Evolutionary conservation across 441 rosid genomes (phyloP).

Genomic region (Syzygium malaccense): DNA sequence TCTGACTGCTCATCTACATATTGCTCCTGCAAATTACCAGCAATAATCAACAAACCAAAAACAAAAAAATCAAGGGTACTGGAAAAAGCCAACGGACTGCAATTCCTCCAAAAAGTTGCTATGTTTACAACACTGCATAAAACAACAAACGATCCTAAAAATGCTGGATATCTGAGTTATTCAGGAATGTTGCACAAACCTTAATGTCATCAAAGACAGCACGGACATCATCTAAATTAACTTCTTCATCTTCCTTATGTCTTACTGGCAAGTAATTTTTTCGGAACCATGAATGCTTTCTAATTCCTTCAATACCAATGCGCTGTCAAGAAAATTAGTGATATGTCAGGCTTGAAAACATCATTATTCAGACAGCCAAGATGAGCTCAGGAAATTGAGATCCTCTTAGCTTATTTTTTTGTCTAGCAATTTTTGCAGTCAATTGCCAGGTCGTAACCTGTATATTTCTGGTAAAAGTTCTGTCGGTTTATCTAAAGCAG

Average conservation of each 20-base stretch:
- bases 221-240: slow-evolving; percentile 63
- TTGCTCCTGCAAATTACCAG: slow-evolving; percentile 47
- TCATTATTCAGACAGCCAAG: neutral
- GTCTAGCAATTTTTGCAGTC: neutral
- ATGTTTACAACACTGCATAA: neutral
- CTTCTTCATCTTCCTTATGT: slow-evolving; percentile 46
- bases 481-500: neutral
- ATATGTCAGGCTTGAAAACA: slow-evolving; percentile 4
- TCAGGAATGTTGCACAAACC: slow-evolving; percentile 26
- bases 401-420: neutral
- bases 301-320: slow-evolving; percentile 53
- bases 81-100: neutral
- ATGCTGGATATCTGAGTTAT: neutral
- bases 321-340: slow-evolving; percentile 48
- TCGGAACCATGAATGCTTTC: slow-evolving; percentile 60
- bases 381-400: neutral
- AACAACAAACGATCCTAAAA: slow-evolving; percentile 1
- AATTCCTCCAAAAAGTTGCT: neutral
- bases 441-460: neutral
- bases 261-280: slow-evolving; percentile 46
- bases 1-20: slow-evolving; percentile 45
- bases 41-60: slow-evolving; percentile 1
- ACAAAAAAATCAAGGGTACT: neutral
- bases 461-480: neutral
- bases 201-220: slow-evolving; percentile 89